Conservation (phyloP, 2,329 filamentous ascomycete genomes). For the Pleurostoma richardsiae region DNA sequence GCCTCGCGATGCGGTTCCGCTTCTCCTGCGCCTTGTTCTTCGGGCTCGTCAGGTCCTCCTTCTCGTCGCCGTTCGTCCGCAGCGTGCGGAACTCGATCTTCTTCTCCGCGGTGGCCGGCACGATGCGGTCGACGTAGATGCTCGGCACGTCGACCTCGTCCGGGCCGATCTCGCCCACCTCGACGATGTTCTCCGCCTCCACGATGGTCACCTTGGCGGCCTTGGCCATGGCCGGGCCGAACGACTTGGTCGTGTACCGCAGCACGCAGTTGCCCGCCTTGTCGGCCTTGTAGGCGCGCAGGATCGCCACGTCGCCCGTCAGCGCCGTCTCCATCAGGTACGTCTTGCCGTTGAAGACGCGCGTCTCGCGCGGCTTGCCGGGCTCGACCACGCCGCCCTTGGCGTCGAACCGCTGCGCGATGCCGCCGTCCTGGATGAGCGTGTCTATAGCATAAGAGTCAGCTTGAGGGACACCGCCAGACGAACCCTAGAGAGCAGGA, state of each 20-base stretch:
- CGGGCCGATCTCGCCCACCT: constrained; percentile 65
- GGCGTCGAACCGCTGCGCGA: constrained; percentile 57
- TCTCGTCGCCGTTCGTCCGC: constrained; percentile 33
- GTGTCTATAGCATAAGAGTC: constrained; percentile 38
- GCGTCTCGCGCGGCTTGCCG: constrained; percentile 62
- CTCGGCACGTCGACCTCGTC: constrained; percentile 74
- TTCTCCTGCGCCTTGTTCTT: constrained; percentile 44
- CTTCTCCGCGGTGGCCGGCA: constrained; percentile 68
- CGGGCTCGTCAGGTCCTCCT: constrained; percentile 24
- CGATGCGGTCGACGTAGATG: constrained; percentile 77
- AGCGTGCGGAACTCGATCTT: constrained; percentile 66
- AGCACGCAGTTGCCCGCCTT: constrained; percentile 76
- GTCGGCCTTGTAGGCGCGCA: constrained; percentile 73
- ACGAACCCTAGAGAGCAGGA: not conserved
- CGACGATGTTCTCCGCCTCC: constrained; percentile 80
- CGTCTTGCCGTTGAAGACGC: constrained; percentile 66
- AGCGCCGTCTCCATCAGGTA: constrained; percentile 77
- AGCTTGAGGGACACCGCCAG: too few relatives aligned
- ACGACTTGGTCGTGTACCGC: constrained; percentile 71
- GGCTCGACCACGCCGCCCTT: constrained; percentile 58
- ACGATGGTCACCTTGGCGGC: constrained; percentile 74
- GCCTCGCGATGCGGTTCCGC: constrained; percentile 67
- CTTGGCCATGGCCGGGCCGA: constrained; percentile 75
- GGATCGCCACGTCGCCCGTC: constrained; percentile 70
- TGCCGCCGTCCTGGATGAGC: constrained; percentile 62